Evolutionary conservation across 495 filamentous ascomycete species (phyloP).

Genomic region (Lasiosphaeriaceae sp.): DNA sequence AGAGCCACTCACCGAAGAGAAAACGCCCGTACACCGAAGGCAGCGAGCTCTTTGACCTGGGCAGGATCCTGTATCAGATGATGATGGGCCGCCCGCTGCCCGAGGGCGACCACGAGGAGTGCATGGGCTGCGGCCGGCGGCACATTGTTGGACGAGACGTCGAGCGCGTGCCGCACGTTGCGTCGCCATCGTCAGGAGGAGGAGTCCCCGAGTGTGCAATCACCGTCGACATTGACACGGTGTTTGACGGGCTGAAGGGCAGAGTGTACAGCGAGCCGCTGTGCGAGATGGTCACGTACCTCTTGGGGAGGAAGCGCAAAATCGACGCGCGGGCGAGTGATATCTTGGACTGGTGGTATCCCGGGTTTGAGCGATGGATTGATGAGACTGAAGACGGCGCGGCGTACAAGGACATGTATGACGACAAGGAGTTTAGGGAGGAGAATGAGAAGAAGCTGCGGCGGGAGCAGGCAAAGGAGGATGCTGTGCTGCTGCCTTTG

Average conservation of each 20-base stretch:
- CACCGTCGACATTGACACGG: slow-evolving; percentile 20
- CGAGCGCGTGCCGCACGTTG: neutral
- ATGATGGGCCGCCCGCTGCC: slow-evolving; percentile 29
- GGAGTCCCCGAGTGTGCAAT: too few relatives aligned
- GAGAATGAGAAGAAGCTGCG: slow-evolving; percentile 11
- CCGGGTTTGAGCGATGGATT: slow-evolving; percentile 26
- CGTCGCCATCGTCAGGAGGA: too few relatives aligned
- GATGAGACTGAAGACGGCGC: slow-evolving; percentile 20
- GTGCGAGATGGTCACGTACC: too few relatives aligned
- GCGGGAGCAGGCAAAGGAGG: neutral
- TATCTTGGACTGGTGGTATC: slow-evolving; percentile 20
- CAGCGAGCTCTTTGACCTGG: slow-evolving; percentile 34
- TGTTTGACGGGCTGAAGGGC: slow-evolving; percentile 8
- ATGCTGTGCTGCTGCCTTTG: too few relatives aligned
- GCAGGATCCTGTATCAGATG: slow-evolving; percentile 35
- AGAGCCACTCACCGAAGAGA: too few relatives aligned
- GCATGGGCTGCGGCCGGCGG: slow-evolving; percentile 17
- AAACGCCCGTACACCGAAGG: slow-evolving; percentile 26
- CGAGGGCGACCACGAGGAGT: slow-evolving; percentile 20
- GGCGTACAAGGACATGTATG: slow-evolving; percentile 24
- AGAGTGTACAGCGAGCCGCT: too few relatives aligned
- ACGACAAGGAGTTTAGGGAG: slow-evolving; percentile 24
- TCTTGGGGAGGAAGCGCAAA: slow-evolving; percentile 22
- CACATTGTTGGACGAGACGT: slow-evolving; percentile 15
- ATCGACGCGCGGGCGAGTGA: slow-evolving; percentile 13